Evolutionary conservation across 345 rosid genomes (phyloP).

Genomic region (Eutrema heterophyllum): DNA sequence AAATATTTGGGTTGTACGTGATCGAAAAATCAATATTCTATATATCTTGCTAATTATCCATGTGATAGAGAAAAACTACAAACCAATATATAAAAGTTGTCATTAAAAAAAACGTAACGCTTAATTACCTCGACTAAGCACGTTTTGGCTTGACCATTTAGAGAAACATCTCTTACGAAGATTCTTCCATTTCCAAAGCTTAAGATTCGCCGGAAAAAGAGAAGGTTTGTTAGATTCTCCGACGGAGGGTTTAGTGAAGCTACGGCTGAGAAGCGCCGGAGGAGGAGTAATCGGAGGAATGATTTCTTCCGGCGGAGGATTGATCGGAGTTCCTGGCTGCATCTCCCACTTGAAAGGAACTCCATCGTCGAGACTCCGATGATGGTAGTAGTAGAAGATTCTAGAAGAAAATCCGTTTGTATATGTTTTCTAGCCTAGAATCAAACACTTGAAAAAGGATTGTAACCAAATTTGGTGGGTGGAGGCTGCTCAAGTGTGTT

Average conservation of each 20-base stretch:
- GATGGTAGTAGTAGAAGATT: slow-evolving; percentile 24
- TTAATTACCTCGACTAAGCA: slow-evolving; percentile 14
- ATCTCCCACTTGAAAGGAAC: slow-evolving; percentile 69
- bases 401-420: slow-evolving; percentile 41
- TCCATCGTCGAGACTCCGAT: slow-evolving; percentile 23
- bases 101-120: not conserved
- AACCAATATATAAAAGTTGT: not conserved
- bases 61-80: not conserved
- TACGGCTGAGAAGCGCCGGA: slow-evolving; percentile 54
- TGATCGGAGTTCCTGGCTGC: slow-evolving; percentile 53
- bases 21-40: not conserved
- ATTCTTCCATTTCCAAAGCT: slow-evolving; percentile 42
- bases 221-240: slow-evolving; percentile 28
- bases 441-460: too few species aligned
- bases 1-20: not conserved
- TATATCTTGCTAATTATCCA: not conserved
- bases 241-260: slow-evolving; percentile 51
- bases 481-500: too few species aligned
- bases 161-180: slow-evolving; percentile 22
- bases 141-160: slow-evolving; percentile 14
- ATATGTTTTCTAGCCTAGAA: too few species aligned
- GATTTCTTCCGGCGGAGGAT: slow-evolving; percentile 29
- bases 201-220: slow-evolving; percentile 30
- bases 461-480: too few species aligned
- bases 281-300: slow-evolving; percentile 58